phyloP scores from a whole-genome alignment of 2,329 filamentous ascomycete species.

The Phialophora expanda region DNA sequence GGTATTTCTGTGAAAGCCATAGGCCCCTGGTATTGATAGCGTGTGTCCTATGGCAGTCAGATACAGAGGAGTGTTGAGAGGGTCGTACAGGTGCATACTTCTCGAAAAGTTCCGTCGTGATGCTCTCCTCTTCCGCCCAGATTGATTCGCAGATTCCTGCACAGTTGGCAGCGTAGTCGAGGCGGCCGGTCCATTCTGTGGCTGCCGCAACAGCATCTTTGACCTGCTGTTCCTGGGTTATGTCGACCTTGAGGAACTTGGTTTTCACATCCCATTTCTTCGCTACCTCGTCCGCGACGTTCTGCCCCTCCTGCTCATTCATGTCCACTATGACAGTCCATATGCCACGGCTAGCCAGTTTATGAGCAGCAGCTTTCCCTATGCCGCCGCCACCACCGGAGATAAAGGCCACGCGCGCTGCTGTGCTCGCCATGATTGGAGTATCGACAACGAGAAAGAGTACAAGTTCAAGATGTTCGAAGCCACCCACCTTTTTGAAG shows the following conservation, averaged over 20 bases:
- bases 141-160: conserved; percentile 33
- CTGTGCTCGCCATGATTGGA: conserved; percentile 16
- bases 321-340: conserved; percentile 30
- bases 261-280: conserved; percentile 27
- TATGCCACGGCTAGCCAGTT: conserved; percentile 30
- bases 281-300: conserved; percentile 26
- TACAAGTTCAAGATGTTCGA: not conserved
- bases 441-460: not conserved
- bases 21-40: conserved; percentile 33
- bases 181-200: conserved; percentile 27
- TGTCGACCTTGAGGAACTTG: conserved; percentile 34
- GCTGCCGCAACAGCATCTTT: conserved; percentile 26
- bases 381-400: conserved; percentile 33
- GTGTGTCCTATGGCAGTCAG: conserved; percentile 17
- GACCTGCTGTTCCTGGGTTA: conserved; percentile 33
- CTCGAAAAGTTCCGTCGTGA: conserved; percentile 32
- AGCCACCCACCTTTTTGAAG: conserved; percentile 1
- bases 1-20: conserved; percentile 33
- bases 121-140: conserved; percentile 32
- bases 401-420: conserved; percentile 29
- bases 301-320: conserved; percentile 22
- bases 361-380: conserved; percentile 30
- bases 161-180: conserved; percentile 36
- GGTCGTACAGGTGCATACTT: conserved; percentile 14
- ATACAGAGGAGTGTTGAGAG: not conserved